Evolutionary conservation across 495 filamentous ascomycete species (phyloP).

Genomic region (Penicillium chermesinum): DNA sequence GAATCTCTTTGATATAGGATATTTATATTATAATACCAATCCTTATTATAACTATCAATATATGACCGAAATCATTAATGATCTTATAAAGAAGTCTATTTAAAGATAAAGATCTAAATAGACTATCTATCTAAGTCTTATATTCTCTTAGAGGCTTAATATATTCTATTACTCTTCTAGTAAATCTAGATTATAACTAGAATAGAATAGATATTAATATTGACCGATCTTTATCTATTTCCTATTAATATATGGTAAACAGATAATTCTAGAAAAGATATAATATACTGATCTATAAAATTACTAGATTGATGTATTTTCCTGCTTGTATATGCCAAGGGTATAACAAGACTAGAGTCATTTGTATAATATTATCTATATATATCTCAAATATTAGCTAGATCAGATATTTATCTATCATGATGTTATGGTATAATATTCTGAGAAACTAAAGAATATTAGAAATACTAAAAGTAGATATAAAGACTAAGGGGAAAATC

Average conservation of each 20-base stretch:
- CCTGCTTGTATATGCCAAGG: conserved; percentile 26
- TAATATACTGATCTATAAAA: conserved; percentile 20
- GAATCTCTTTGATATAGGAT: conserved; percentile 32
- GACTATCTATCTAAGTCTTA: conserved; percentile 30
- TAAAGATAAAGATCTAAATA: conserved; percentile 24
- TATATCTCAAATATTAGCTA: conserved; percentile 1
- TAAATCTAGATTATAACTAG: conserved; percentile 29
- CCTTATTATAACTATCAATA: conserved; percentile 32
- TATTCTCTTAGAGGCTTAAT: conserved; percentile 10
- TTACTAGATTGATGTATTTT: conserved; percentile 23
- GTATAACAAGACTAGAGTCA: conserved; percentile 17
- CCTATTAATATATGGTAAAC: conserved; percentile 33
- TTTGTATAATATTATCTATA: conserved; percentile 5
- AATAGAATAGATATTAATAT: conserved; percentile 21
- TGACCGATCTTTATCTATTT: conserved; percentile 13
- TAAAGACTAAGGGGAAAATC: conserved; percentile 1
- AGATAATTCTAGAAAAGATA: conserved; percentile 25
- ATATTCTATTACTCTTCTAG: conserved; percentile 12
- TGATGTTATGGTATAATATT: conserved; percentile 11
- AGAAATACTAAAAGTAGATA: conserved; percentile 2
- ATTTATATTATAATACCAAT: conserved; percentile 35
- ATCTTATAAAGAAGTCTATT: not conserved
- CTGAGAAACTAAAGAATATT: conserved; percentile 6
- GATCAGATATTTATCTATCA: conserved; percentile 6
- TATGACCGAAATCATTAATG: conserved; percentile 28